These are phyloP conservation scores for Pelargonium fulgidum DNA, from an alignment of 441 rosid genomes.

Conservation along the genomic window DNA sequence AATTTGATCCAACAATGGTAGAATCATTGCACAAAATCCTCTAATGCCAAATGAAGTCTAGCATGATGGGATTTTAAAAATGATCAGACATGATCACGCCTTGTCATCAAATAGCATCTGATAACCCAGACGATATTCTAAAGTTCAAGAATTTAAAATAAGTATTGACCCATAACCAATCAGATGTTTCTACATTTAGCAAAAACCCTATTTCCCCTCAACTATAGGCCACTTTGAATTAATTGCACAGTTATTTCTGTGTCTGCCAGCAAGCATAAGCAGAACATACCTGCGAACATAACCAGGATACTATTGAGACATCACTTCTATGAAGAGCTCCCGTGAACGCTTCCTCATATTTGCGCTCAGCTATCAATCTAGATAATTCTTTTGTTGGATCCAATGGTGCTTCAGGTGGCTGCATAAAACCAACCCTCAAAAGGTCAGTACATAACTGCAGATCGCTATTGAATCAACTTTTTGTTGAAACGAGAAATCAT, in stretches of 20 bases:
- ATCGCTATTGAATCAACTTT: neutral
- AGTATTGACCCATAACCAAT: neutral
- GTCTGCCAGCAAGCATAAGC: neutral
- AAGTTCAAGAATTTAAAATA: neutral
- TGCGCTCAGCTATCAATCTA: constrained; percentile 48
- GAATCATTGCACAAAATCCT: neutral
- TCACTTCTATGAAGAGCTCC: constrained; percentile 70
- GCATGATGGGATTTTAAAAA: no score
- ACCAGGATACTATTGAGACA: constrained; percentile 66
- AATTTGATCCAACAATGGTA: constrained; percentile 3
- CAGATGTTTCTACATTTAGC: neutral
- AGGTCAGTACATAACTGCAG: constrained; percentile 13
- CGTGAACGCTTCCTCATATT: constrained; percentile 69
- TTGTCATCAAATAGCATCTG: no score
- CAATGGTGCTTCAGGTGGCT: constrained; percentile 43
- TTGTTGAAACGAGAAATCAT: neutral
- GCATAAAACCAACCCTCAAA: constrained; percentile 1
- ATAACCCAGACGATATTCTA: no score
- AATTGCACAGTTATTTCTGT: neutral
- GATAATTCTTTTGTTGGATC: constrained; percentile 67
- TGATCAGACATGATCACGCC: no score
- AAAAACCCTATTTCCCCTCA: neutral
- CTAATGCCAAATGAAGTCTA: no score
- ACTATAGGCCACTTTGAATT: neutral
- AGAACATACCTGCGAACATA: constrained; percentile 59